Evolutionary conservation across 1,284 basidiomycete genomes (phyloP), one percentile per base, ranked within the genome.

Genomic region (Laetiporus sulphureus): DNA sequence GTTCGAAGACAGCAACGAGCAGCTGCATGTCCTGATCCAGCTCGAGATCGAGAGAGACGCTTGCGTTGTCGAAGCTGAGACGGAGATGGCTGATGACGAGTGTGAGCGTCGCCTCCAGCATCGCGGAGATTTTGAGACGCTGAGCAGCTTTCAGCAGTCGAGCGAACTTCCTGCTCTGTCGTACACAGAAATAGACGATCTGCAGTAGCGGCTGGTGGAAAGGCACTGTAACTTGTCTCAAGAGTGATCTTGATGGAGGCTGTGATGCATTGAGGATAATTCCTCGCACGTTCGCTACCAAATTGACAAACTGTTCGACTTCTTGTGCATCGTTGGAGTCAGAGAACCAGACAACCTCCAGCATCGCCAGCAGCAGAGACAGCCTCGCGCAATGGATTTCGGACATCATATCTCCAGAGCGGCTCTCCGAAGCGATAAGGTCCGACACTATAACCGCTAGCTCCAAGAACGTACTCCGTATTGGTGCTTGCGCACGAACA

Each of bases 201-300:
- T 91, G 83, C 18, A 96, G 70, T 21, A 95, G 73, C 1, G 77
- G 75, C 35, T 79, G 80, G 58, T 96, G 91, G 67, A 94, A 92
- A 1, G 82, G 75, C 13, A 77, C 70, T 0, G 81, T 68, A 12
- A 79, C 56, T 15, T 72, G 67, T 3, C 84, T 79, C 2, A 89
- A 73, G 51, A 95, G 73, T 0, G 91, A 91, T 38, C 75, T 71
- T 11, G 81, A 67, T 1, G 90, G 86, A 0, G 85, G 72, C 56
- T 93, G 91, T 4, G 79, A 67, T 38, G 82, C 77, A 55, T 82
- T 91, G 27, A 79, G 67, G 42, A 91, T 68, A 45, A 95, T 79
- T 10, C 68, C 71, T 38, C 78, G 77, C 13, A 87, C 63, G 42
- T 77, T 79, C 29, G 68, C 65, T 29, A 83, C 68, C 24, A 91